Evolutionary conservation across 2,329 filamentous ascomycete species (phyloP).

Genomic region (Fusarium sp.): DNA sequence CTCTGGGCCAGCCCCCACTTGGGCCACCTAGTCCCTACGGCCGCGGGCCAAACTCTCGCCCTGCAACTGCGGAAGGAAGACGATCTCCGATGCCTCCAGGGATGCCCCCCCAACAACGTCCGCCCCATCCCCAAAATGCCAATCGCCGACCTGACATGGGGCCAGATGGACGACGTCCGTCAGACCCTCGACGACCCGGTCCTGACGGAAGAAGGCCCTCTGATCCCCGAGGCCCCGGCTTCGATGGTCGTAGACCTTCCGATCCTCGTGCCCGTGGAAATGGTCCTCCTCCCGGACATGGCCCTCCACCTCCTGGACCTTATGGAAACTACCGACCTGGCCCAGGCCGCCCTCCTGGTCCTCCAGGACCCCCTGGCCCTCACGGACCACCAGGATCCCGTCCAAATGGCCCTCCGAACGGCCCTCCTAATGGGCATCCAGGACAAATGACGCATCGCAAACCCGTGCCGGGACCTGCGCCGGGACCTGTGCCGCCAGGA

Average conservation of each 20-base stretch:
- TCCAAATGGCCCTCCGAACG: constrained; percentile 38
- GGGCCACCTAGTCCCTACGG: constrained; percentile 49
- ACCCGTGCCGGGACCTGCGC: constrained; percentile 41
- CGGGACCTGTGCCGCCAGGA: constrained; percentile 18
- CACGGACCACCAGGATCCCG: constrained; percentile 43
- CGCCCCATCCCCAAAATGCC: constrained; percentile 47
- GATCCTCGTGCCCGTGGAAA: constrained; percentile 35
- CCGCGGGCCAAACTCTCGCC: constrained; percentile 48
- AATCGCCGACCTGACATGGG: constrained; percentile 45
- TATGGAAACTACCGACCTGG: constrained; percentile 40
- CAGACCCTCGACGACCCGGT: constrained; percentile 26
- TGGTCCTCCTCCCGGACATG: constrained; percentile 36
- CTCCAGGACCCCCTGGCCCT: constrained; percentile 42
- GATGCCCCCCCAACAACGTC: constrained; percentile 45
- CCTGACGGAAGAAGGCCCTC: constrained; percentile 40
- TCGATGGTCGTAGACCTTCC: constrained; percentile 34
- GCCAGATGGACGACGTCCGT: constrained; percentile 31
- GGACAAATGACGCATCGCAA: constrained; percentile 45
- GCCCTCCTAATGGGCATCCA: constrained; percentile 31
- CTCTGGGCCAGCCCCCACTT: constrained; percentile 53
- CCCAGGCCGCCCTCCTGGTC: constrained; percentile 38
- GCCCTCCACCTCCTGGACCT: constrained; percentile 35
- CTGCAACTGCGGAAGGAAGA: constrained; percentile 49
- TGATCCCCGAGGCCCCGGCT: constrained; percentile 34
- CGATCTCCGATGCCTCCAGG: constrained; percentile 47